Evolutionary conservation across 768 basidiomycete species (phyloP), one percentile per base, ranked within the genome.

Genomic region (Pulveroboletus sp.): DNA sequence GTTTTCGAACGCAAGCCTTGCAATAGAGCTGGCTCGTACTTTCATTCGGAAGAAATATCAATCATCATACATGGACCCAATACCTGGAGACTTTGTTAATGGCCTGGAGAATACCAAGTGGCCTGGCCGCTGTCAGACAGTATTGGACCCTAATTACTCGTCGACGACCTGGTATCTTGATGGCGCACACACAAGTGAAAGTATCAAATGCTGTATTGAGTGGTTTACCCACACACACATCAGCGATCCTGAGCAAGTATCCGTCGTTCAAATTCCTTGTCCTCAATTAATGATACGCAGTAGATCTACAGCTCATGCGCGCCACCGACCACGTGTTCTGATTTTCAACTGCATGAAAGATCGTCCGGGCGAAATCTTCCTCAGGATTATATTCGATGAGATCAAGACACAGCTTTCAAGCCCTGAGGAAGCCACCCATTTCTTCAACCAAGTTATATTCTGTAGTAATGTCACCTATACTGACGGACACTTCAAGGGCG

Each of bases 301-400:
- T 26, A 40, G 31, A 33, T 26, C 33, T 51, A 42, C 51, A 50
- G 46, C 56, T 26, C 68, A 54, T 40, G 26, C 38, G 37, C 60
- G 58, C 32, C 64, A 61, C 38, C 64, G 68, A 24, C 61, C 54
- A 24, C 81, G 90, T 21, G 70, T 90, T 4, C 73, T 98, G 33
- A 77, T 99, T 18, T 99, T 99, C 73, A 99, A 99, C 68, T 97
- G 93, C 70, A 96, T 93, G 3, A 83, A 76, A 46, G 95, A 93
- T 11, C 83, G 96, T 33, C 88, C 92, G 11, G 93, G 90, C 1
- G 66, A 76, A 18, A 67, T 73, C 0, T 87, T 99, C 67, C 73
- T 99, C 15, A 68, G 67, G 11, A 69, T 78, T 1, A 74, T 95
- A 17, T 67, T 84, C 39, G 68, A 74, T 1, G 78, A 76, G 27